Base-by-base conservation (phyloP, 768 basidiomycete genomes). In the Jaapia argillacea region DNA sequence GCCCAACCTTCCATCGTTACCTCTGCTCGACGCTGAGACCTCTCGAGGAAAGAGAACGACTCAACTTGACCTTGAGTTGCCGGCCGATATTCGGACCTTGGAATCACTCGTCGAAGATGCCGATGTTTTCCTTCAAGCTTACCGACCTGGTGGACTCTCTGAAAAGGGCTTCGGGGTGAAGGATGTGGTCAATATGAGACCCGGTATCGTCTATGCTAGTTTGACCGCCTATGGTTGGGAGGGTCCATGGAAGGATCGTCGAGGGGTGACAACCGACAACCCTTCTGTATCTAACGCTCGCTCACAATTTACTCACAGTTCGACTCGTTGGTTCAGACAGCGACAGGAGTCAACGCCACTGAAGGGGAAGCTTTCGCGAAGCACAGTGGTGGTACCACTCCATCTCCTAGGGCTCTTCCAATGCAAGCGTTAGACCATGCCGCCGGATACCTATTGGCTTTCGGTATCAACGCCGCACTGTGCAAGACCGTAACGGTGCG, bases 251-350 rank as follows among this genome's bases (percentile, higher is more conserved):
- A 65, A 64, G 39, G 62, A 70, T 39, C 61, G 71, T 10, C 65
- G 72, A 40, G 77, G 77, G 3, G 76, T 75, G 55, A 41, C 18
- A 33, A 33, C 28, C 28, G 28, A 16, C 23, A 6, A 35, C 6
- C 14, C 14, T 16, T 27, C 31, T 24, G 5, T 22, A 5, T 18
- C 36, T 52, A 22, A 41, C 16, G 44, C 22, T 16, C 23, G 24
- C n/a, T n/a, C n/a, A n/a, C n/a, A n/a, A n/a, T n/a, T n/a, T n/a
- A n/a, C n/a, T n/a, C 3, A n/a, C 47, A 79, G 77, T 81, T 80
- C 44, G 78, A 82, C 51, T 80, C 78, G 1, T 61, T 81, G 2
- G 74, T 79, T 0, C 78, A 82, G 58, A 78, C 74, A 0, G 75
- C 75, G 2, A 70, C 68, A 1, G 79, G 79, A 0, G 74, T 79